phyloP scores from a whole-genome alignment of 805 yeast genomes.

The Yarrowia sp. region DNA sequence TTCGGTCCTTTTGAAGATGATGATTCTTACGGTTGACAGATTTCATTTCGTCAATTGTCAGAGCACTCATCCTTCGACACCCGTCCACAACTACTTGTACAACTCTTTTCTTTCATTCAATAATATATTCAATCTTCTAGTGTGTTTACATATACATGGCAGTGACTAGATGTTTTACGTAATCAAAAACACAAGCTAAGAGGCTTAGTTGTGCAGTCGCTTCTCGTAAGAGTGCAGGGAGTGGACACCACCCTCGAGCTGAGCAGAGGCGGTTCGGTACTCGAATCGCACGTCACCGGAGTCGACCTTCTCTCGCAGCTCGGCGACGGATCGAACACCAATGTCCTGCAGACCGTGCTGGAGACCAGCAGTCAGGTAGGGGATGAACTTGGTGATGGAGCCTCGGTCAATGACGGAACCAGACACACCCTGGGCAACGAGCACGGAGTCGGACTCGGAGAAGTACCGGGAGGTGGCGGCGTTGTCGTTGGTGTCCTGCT shows the following conservation, averaged over 20 bases:
- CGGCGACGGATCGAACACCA: slow-evolving; percentile 74
- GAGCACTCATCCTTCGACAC: too few relatives aligned
- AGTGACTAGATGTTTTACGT: slow-evolving; percentile 30
- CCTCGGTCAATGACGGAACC: slow-evolving; percentile 98
- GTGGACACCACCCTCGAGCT: slow-evolving; percentile 97
- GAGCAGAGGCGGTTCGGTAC: slow-evolving; percentile 98
- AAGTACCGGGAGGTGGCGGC: slow-evolving; percentile 98
- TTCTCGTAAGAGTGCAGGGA: slow-evolving; percentile 97
- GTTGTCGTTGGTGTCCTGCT: slow-evolving; percentile 84
- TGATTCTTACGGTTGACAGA: too few relatives aligned
- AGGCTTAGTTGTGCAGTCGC: slow-evolving; percentile 81
- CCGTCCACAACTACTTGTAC: too few relatives aligned
- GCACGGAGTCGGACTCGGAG: slow-evolving; percentile 92
- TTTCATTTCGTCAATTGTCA: too few relatives aligned
- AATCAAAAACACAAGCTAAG: too few relatives aligned
- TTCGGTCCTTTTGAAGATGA: too few relatives aligned
- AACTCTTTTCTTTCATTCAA: too few relatives aligned
- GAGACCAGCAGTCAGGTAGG: slow-evolving; percentile 92
- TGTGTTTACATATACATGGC: slow-evolving; percentile 7
- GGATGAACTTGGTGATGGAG: slow-evolving; percentile 89
- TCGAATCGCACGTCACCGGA: slow-evolving; percentile 86
- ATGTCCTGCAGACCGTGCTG: slow-evolving; percentile 99
- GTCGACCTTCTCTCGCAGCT: slow-evolving; percentile 68
- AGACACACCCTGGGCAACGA: slow-evolving; percentile 98
- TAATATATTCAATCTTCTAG: slow-evolving; percentile 19